Base-by-base conservation (phyloP, 2,329 filamentous ascomycete genomes). In the Epichloe sylvatica region DNA sequence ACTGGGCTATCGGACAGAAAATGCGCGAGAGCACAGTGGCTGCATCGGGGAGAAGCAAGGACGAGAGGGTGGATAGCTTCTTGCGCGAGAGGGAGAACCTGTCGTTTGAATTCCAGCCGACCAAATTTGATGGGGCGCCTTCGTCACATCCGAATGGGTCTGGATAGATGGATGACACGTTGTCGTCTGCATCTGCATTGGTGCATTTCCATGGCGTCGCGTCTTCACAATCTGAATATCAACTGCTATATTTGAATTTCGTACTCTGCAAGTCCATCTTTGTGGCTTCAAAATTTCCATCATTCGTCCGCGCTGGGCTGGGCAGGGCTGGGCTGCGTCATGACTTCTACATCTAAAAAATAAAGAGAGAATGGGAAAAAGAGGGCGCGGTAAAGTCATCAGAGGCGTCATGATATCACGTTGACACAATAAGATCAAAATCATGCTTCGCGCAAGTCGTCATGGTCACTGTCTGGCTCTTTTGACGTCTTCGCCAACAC, bases 31-130 rank as follows among this genome's bases (percentile, higher is more conserved):
- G 76, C 55, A 70, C 75, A 59, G 65, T 73, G 57, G 70, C 78
- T 49, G 69, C 73, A 53, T 71, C 73, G 46, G 67, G 74, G 37
- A 62, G 76, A 61, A 69, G 67, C 59, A 72, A 77, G 49, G 76
- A 85, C 53, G 80, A 81, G 59, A 75, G 88, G 47, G 82, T 97
- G 38, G 77, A 87, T 56, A 80, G 70, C 49, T 97, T 97, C 60
- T 56, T 97, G 51, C 78, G 80, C 59, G 79, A 85, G 52, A 74
- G 87, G 55, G 84, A 92, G 56, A 69, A 67, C 37, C 42, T 63
- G 15, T 49, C 59, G 11, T 69, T 60, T 49, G 58, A 60, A 1
- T 69, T 63, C 43, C 52, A 54, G 46, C 63, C 66, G 21, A 52
- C 40, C 8, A 64, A 58, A 51, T 64, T 63, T 37, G 63, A 67